A percentile compares a stretch with the other conserved stretches of the same genome.
Evolutionary conservation across 805 yeast genomes (phyloP).

Genomic region (Candida stauntonica): DNA sequence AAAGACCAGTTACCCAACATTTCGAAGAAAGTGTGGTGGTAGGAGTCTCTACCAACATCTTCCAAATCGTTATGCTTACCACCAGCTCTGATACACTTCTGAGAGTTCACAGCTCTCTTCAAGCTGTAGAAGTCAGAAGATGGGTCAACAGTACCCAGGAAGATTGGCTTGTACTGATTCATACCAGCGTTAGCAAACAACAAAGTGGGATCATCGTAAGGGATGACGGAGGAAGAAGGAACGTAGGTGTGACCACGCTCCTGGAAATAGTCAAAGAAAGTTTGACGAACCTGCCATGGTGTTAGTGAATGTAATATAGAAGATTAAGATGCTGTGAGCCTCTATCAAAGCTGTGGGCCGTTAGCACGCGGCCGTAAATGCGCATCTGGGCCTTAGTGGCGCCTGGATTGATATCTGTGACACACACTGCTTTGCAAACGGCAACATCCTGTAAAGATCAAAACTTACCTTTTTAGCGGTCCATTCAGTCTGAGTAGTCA

Average conservation of each 20-base stretch:
- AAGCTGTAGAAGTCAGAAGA: constrained; percentile 77
- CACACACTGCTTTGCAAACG: too few relatives aligned
- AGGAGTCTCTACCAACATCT: constrained; percentile 96
- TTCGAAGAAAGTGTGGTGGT: constrained; percentile 98
- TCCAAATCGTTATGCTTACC: constrained; percentile 98
- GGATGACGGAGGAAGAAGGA: constrained; percentile 91
- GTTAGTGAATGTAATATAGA: not conserved
- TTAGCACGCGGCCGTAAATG: too few relatives aligned
- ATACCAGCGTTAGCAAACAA: constrained; percentile 98
- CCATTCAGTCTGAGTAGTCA: constrained; percentile 27
- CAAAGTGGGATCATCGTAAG: constrained; percentile 96
- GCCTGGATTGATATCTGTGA: too few relatives aligned
- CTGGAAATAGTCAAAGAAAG: constrained; percentile 80
- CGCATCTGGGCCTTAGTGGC: too few relatives aligned
- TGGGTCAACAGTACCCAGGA: constrained; percentile 96
- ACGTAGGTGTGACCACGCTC: constrained; percentile 71
- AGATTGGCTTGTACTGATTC: constrained; percentile 98
- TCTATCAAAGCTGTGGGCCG: too few relatives aligned
- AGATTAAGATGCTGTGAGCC: too few relatives aligned
- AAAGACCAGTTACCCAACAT: constrained; percentile 99
- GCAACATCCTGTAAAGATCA: not conserved
- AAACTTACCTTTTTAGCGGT: constrained; percentile 26
- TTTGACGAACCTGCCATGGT: constrained; percentile 56
- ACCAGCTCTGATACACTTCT: constrained; percentile 98
- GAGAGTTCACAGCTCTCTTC: constrained; percentile 91